phyloP scores from a whole-genome alignment of 2,329 filamentous ascomycete genomes.

The Pezicula radicicola region DNA sequence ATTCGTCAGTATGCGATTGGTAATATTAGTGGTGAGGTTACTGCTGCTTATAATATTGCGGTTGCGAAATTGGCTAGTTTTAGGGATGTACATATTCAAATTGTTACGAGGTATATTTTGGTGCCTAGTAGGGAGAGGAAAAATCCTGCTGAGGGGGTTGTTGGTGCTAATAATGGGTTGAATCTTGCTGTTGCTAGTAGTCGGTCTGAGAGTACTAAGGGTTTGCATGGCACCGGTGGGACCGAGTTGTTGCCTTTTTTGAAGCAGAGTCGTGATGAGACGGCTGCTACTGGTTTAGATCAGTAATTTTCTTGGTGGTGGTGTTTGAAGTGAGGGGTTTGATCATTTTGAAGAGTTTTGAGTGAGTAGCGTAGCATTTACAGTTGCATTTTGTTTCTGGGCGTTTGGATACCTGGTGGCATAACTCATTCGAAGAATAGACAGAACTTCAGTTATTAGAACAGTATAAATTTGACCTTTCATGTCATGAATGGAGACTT shows the following conservation, averaged over 20 bases:
- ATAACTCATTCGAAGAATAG: too few species aligned
- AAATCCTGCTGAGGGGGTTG: constrained; percentile 16
- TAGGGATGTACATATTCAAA: constrained; percentile 82
- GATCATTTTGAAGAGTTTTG: too few species aligned
- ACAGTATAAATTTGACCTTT: too few species aligned
- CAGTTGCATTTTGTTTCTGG: too few species aligned
- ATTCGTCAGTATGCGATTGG: constrained; percentile 65
- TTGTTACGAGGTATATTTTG: constrained; percentile 89
- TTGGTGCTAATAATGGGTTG: constrained; percentile 41
- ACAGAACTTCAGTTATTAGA: too few species aligned
- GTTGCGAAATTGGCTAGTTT: constrained; percentile 73
- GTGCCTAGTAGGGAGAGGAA: constrained; percentile 58
- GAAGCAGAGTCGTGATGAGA: constrained; percentile 86
- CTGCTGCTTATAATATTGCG: constrained; percentile 68
- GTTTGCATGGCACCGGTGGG: constrained; percentile 78
- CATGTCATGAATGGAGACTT: too few species aligned
- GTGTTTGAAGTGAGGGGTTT: too few species aligned
- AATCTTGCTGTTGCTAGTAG: constrained; percentile 26
- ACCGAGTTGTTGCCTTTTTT: constrained; percentile 86
- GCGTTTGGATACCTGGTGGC: too few species aligned
- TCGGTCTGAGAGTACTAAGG: constrained; percentile 22
- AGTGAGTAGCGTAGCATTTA: too few species aligned
- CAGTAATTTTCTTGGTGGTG: neutral
- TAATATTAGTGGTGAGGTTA: constrained; percentile 34
- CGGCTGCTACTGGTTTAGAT: constrained; percentile 39